Base-by-base conservation (phyloP, 805 yeast species). In the Metschnikowia matae region DNA sequence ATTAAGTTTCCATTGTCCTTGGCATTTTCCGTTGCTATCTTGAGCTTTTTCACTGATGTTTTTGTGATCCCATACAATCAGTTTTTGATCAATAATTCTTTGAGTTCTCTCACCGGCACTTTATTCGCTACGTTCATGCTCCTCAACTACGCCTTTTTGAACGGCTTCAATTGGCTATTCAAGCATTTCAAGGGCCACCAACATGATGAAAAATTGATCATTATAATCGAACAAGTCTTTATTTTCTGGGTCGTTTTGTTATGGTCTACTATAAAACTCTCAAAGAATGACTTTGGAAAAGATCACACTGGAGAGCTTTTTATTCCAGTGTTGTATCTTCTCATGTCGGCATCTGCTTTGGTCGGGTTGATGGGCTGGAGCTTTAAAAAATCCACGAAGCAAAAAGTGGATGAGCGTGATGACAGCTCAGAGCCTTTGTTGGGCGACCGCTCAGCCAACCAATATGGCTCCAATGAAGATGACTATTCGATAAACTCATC, bases 161-260 rank as follows among this genome's bases (percentile, higher is more conserved):
- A 81, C 48, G 66, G 68, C 10, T 57, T 71, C 29, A 73, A 73
- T 50, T 53, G 62, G 21, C 46, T 73, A 1, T 69, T 71, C 56
- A 61, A 59, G 41, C 57, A 61, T 5, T 64, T 62, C 49, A 72
- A 71, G 50, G 62, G 67, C 38, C 55, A 65, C 44, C 68, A 68
- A 47, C 73, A 71, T 67, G 78, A 82, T 44, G 75, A 75, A 55
- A 85, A 87, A 61, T 74, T 84, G 49, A 70, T 82, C 17, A 70
- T 79, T 2, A 62, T 84, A 2, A 58, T 83, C 20, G 85, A 86
- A 63, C 65, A 80, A 11, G 76, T 83, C 33, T 63, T 78, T 34
- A 51, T 79, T 3, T 68, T 77, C 50, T 89, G 96, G 96, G 48
- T 75, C 0, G 56, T 68, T 0, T 70, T 85, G 48, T 60, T 84